These are phyloP conservation scores for Pseudocercospora eumusae DNA, from an alignment of 2,329 filamentous ascomycete species.

Conservation along the genomic window DNA sequence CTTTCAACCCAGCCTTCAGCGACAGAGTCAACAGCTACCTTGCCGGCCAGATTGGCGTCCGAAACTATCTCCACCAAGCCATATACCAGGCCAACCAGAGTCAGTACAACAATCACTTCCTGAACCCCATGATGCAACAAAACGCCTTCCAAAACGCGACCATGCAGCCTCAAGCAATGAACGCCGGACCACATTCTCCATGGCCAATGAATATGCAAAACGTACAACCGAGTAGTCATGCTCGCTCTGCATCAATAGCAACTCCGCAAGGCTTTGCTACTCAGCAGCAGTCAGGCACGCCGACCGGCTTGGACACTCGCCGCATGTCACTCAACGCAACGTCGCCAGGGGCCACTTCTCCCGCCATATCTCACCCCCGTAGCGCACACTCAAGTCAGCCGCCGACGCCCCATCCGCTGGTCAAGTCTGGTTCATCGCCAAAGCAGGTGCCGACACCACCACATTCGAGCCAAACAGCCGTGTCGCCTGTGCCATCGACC, in stretches of 20 bases:
- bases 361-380: slow-evolving; percentile 21
- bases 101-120: slow-evolving; percentile 44
- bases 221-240: slow-evolving; percentile 41
- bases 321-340: slow-evolving; percentile 12
- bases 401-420: slow-evolving; percentile 20
- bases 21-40: slow-evolving; percentile 62
- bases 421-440: slow-evolving; percentile 15
- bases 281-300: slow-evolving; percentile 33
- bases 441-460: slow-evolving; percentile 20
- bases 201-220: slow-evolving; percentile 43
- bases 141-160: slow-evolving; percentile 33
- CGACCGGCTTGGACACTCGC: slow-evolving; percentile 16
- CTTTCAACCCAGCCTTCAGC: slow-evolving; percentile 56
- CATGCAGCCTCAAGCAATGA: slow-evolving; percentile 34
- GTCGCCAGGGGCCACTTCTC: slow-evolving; percentile 15
- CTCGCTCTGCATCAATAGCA: slow-evolving; percentile 50
- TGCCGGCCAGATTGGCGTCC: slow-evolving; percentile 59
- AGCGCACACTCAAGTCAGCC: slow-evolving; percentile 20
- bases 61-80: slow-evolving; percentile 52
- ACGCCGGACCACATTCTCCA: slow-evolving; percentile 39
- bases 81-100: slow-evolving; percentile 48
- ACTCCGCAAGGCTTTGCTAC: slow-evolving; percentile 41
- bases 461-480: slow-evolving; percentile 9
- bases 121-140: slow-evolving; percentile 41
- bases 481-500: slow-evolving; percentile 7